Evolutionary conservation across 179 eudicot genomes (phyloP), one percentile per base, ranked within the genome.

Genomic region (Carnegiea gigantea): DNA sequence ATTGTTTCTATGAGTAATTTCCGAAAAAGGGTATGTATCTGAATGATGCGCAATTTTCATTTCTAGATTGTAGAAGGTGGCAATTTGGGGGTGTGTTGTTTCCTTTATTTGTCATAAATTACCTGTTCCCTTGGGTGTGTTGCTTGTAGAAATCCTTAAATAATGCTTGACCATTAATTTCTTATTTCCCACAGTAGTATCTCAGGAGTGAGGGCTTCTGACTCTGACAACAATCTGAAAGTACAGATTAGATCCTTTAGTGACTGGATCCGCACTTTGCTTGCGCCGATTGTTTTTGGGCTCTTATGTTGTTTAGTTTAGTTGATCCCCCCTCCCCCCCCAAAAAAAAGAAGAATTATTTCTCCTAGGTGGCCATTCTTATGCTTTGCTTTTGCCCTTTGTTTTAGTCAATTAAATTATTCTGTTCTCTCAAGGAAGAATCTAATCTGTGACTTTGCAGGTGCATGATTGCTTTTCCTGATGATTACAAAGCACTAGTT

Each of bases 391-490:
- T 26, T 28, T 67, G 20, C 38, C 38, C 6, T 28, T 67, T 1
- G 40, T 67, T 67, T 62, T 67, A 70, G 8, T 70, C 71, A 67
- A 9, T 28, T 33, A 26, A 10, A 44, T 21, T 26, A 57, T 20
- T 65, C 68, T 70, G 36, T 44, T 49, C 30, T 48, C 24, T 62
- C 3, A 57, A 70, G 23, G 60, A 44, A n/a, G 48, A 49, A 59
- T 65, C 38, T 18, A 1, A 7, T 30, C 23, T 75, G 53, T 51
- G 57, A 62, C 59, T 75, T 62, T 71, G 80, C 90, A 95, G 98
- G 98, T 90, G 97, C 81, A 86, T 85, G 87, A 73, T 86, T 89
- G 95, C 97, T 86, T 95, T 95, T 85, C 98, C 97, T 40, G 98
- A 95, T 86, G 98, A 95, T 83, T 93, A 91, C 74, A 95, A 79